These are phyloP conservation scores for Colletotrichum sp. DNA, from an alignment of 2,329 filamentous ascomycete genomes.

Conservation along the genomic window DNA sequence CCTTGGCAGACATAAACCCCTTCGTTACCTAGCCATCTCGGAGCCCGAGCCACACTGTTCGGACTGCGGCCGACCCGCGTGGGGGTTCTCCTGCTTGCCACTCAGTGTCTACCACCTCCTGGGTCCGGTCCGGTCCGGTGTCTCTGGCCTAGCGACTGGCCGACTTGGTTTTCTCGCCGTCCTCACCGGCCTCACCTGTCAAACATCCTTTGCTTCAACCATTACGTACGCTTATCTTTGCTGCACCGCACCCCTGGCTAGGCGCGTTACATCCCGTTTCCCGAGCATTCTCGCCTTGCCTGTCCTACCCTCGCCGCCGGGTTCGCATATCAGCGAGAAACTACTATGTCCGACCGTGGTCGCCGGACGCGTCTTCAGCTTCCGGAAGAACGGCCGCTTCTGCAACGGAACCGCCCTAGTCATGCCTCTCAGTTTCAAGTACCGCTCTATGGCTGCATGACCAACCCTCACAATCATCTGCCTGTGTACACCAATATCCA, in stretches of 20 bases:
- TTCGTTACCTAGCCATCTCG: background rate
- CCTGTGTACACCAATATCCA: slow-evolving; percentile 83
- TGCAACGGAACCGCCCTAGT: slow-evolving; percentile 38
- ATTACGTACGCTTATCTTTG: background rate
- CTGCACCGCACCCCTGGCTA: background rate
- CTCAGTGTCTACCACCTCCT: background rate
- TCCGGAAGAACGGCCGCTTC: slow-evolving; percentile 35
- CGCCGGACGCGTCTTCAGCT: slow-evolving; percentile 20
- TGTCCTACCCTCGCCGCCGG: background rate
- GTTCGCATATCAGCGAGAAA: background rate
- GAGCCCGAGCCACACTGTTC: background rate
- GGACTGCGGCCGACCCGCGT: background rate
- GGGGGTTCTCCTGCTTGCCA: slow-evolving; percentile 1
- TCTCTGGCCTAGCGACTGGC: background rate
- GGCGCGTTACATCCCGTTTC: background rate
- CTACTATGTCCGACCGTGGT: slow-evolving; percentile 25
- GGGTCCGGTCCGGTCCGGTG: background rate
- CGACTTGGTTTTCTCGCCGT: background rate
- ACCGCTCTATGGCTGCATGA: slow-evolving; percentile 56
- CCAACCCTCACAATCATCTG: slow-evolving; percentile 66
- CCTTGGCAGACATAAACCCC: background rate
- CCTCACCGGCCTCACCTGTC: background rate
- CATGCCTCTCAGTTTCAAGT: slow-evolving; percentile 40
- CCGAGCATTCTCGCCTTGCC: background rate
- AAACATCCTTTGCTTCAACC: background rate